These are phyloP conservation scores for Calonectria hawksworthii DNA, from an alignment of 2,329 filamentous ascomycete species.

Conservation along the genomic window DNA sequence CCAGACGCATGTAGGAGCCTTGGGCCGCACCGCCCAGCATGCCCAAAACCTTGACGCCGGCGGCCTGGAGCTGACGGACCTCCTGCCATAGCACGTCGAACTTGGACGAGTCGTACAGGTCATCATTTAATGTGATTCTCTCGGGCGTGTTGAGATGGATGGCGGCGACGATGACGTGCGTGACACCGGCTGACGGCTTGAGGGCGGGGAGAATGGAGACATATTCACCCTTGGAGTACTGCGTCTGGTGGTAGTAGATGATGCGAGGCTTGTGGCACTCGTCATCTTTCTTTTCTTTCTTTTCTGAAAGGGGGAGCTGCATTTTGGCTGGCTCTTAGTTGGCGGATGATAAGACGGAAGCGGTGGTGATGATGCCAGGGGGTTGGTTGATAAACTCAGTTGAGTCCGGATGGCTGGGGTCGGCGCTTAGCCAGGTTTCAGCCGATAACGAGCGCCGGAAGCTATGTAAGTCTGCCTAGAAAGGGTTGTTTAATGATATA, in stretches of 20 bases:
- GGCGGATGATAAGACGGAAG: background rate
- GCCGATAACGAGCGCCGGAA: background rate
- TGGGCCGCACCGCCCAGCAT: constrained; percentile 88
- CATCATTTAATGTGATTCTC: constrained; percentile 82
- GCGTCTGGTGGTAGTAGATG: constrained; percentile 65
- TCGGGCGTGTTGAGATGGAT: constrained; percentile 81
- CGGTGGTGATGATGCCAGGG: background rate
- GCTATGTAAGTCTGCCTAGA: background rate
- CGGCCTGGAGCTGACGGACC: constrained; percentile 75
- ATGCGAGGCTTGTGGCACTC: constrained; percentile 53
- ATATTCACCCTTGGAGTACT: constrained; percentile 55
- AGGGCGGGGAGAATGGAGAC: constrained; percentile 65
- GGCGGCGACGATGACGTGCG: constrained; percentile 86
- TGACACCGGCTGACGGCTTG: constrained; percentile 62
- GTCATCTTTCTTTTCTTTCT: background rate
- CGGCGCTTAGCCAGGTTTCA: constrained; percentile 11
- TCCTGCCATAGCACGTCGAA: constrained; percentile 84
- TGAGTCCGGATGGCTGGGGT: background rate
- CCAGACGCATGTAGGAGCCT: constrained; percentile 73
- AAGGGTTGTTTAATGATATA: too few relatives aligned
- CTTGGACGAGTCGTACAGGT: constrained; percentile 72
- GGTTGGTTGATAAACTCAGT: background rate
- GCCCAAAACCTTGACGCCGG: constrained; percentile 82
- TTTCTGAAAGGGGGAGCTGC: background rate
- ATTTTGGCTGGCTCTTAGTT: background rate